Evolutionary conservation across 208 protist species (phyloP), one percentile per base, ranked within the genome.

Genomic region (Crithidia sp.): DNA sequence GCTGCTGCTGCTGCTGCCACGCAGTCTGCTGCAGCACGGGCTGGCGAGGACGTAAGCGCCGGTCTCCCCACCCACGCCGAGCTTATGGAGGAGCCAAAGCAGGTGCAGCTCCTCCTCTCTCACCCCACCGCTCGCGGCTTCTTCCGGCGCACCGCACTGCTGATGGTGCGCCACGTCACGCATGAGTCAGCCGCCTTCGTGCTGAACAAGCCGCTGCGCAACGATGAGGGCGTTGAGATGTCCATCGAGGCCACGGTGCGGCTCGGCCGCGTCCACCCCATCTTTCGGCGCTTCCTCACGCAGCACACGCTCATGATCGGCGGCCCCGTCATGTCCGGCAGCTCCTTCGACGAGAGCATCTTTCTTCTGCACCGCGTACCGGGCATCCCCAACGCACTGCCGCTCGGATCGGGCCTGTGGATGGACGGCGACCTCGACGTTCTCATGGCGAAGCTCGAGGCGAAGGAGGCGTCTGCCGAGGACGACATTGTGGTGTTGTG

Each of bases 261-360:
- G 2, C 62, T 91, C 19, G 81, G 65, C 45, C 79, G 76, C n/a
- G 71, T 82, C 7, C 91, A 94, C 70, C 83, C 85, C 8, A 85
- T 96, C 67, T 90, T 88, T 52, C 63, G 67, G 17, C 81, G 84
- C 36, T 76, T 90, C 65, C 82, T 96, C 45, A 47, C 66, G 36
- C 70, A 90, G 66, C 87, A 96, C 76, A 82, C 77, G 9, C 65
- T 94, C 19, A 89, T 96, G 85, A 77, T 94, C 56, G 91, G 91
- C 16, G 91, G 91, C n/a, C 89, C 88, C 10, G 88, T 94, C 28
- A 79, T 90, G 79, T 76, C 78, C 5, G 77, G 85, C 59, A 87
- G 81, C 50, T 74, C 81, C n/a, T 83, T 91, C 55, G 88, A 94
- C 47, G 79, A 88, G 50, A 91, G 76, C 67, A 67, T 94, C 17